These are phyloP conservation scores for Rehmannia glutinosa DNA, from an alignment of 257 asterid species.

Conservation along the genomic window DNA sequence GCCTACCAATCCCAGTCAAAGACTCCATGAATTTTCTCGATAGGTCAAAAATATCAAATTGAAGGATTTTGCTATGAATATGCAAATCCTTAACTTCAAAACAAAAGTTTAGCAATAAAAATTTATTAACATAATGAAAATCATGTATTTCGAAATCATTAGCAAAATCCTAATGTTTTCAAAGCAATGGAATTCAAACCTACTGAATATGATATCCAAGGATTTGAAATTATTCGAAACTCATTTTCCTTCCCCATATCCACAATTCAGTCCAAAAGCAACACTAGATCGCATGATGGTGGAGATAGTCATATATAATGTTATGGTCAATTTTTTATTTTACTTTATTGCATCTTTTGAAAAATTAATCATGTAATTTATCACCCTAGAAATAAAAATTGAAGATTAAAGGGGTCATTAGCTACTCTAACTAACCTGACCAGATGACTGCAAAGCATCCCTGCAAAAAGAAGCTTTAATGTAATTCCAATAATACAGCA, in stretches of 20 bases:
- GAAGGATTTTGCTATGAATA: background rate
- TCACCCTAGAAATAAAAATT: background rate
- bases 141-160: background rate
- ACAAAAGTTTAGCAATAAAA: background rate
- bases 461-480: constrained; percentile 47
- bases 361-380: background rate
- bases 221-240: background rate
- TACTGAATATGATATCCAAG: background rate
- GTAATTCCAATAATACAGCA: constrained; percentile 19
- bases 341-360: background rate
- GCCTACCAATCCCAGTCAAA: background rate
- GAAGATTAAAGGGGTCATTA: constrained; percentile 3
- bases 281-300: background rate
- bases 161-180: background rate
- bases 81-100: background rate
- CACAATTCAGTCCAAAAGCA: constrained; percentile 10
- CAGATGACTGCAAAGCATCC: constrained; percentile 54
- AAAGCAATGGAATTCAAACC: background rate
- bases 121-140: background rate
- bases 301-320: background rate
- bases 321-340: background rate
- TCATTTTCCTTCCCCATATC: background rate
- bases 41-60: background rate
- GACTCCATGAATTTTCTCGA: background rate
- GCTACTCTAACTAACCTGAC: constrained; percentile 52